Base-by-base conservation (phyloP, 1,284 basidiomycete genomes). In the Chiua sp. region DNA sequence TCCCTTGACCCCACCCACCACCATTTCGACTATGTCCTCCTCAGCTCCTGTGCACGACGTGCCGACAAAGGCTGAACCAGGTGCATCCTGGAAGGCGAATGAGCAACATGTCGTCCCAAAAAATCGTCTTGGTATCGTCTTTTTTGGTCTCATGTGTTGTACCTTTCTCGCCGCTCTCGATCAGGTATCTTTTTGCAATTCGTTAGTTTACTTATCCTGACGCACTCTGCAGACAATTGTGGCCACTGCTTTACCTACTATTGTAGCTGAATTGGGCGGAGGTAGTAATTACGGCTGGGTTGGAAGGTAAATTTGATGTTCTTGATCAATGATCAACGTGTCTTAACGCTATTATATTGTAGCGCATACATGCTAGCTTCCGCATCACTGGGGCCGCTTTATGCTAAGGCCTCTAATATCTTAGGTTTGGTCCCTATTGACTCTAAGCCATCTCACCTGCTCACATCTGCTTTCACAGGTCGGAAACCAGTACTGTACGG, bases 91-190 rank as follows among this genome's bases (percentile, higher is more conserved):
- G 85, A 84, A 82, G 63, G 72, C 65, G 18, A 68, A 77, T 16
- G 86, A 87, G 60, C 75, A 78, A 8, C 84, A 87, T 55, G 69
- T 80, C 15, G 65, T 87, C 3, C 86, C 86, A 7, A 77, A 85
- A 59, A 87, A 86, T 70, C 78, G 79, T 20, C 71, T 89, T 28
- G 63, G 75, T 18, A 72, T 88, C 15, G 85, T 88, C 6, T 85
- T 86, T 59, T 67, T 76, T 46, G 85, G 83, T n/a, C 71, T 88
- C 39, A 85, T 86, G 79, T 75, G 79, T 39, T 75, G 75, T 28
- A 75, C 81, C 11, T 88, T 90, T 65, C 72, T 90, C 39, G 83
- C 83, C 20, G 83, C 85, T 13, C 76, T 86, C 51, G 85, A 87
- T 67, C 85, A 87, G 75, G 85, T 84, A 59, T 56, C 67, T 66